These are phyloP conservation scores for Citrus sp. DNA, from an alignment of 345 rosid species.

Conservation along the genomic window DNA sequence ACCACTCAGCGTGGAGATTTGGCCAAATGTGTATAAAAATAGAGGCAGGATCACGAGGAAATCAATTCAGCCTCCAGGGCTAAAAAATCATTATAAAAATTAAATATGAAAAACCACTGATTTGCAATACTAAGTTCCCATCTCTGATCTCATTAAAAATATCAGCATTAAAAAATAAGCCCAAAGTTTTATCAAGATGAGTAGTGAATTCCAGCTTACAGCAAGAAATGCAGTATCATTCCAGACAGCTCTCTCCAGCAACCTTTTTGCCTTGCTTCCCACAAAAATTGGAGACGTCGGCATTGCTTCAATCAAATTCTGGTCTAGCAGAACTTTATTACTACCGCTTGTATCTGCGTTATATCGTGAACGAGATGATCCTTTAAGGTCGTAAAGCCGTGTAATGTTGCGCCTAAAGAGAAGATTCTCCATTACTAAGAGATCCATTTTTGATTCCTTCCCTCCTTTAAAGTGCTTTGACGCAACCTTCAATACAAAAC, in stretches of 20 bases:
- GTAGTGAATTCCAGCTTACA: constrained; percentile 43
- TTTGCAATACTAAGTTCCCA: not conserved
- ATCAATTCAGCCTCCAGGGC: not conserved
- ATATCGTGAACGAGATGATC: constrained; percentile 91
- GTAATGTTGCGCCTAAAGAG: constrained; percentile 69
- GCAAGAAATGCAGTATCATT: constrained; percentile 96
- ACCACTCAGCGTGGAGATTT: not conserved
- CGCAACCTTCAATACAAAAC: constrained; percentile 55
- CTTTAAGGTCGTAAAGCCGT: constrained; percentile 90
- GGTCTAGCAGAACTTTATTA: constrained; percentile 90
- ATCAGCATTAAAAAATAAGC: not conserved
- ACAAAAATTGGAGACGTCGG: constrained; percentile 95
- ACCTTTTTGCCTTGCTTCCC: constrained; percentile 84
- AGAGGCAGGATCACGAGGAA: not conserved
- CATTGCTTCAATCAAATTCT: constrained; percentile 95
- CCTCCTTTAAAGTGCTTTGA: constrained; percentile 88
- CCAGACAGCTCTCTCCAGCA: constrained; percentile 96
- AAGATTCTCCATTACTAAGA: constrained; percentile 98
- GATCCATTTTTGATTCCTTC: constrained; percentile 87
- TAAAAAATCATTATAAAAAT: not conserved
- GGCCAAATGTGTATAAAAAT: not conserved
- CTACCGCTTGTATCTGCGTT: constrained; percentile 86
- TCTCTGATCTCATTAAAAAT: not conserved
- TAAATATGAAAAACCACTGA: not conserved
- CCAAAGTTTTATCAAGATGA: not conserved